Percentiles rank a stretch among this genome's conserved stretches.
Evolutionary conservation across 495 filamentous ascomycete genomes (phyloP).

Genomic region (Penicillium cataractarum): DNA sequence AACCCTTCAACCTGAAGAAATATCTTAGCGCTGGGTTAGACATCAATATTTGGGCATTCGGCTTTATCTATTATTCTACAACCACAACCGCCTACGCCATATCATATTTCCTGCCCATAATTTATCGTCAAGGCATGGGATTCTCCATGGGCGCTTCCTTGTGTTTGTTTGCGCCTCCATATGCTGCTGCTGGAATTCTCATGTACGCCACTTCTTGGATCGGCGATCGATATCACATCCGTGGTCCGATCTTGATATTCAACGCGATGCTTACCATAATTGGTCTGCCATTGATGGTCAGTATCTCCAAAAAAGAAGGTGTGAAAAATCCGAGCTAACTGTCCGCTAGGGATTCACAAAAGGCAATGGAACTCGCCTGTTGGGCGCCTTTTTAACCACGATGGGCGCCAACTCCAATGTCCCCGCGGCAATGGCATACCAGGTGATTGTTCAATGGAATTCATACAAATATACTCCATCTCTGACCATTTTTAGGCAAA

Average conservation of each 20-base stretch:
- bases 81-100: conserved; percentile 48
- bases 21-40: conserved; percentile 51
- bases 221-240: conserved; percentile 54
- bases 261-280: conserved; percentile 48
- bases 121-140: conserved; percentile 39
- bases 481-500: conserved; percentile 14
- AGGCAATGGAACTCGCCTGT: conserved; percentile 53
- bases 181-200: conserved; percentile 54
- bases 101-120: conserved; percentile 64
- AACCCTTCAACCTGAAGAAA: conserved; percentile 41
- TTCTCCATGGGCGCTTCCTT: conserved; percentile 53
- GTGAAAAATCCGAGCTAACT: not conserved
- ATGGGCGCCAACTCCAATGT: conserved; percentile 60
- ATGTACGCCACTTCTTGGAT: conserved; percentile 50
- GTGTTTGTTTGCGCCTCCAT: conserved; percentile 60
- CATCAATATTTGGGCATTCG: conserved; percentile 60
- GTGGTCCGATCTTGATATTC: conserved; percentile 55
- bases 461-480: not conserved
- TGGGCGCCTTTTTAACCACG: conserved; percentile 59
- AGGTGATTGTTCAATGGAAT: conserved; percentile 30
- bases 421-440: conserved; percentile 55
- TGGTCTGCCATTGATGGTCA: conserved; percentile 51
- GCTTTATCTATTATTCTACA: conserved; percentile 42
- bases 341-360: not conserved
- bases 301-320: not conserved